These are phyloP conservation scores for Solanum chacoense DNA, from an alignment of 305 asterid genomes.

Conservation along the genomic window DNA sequence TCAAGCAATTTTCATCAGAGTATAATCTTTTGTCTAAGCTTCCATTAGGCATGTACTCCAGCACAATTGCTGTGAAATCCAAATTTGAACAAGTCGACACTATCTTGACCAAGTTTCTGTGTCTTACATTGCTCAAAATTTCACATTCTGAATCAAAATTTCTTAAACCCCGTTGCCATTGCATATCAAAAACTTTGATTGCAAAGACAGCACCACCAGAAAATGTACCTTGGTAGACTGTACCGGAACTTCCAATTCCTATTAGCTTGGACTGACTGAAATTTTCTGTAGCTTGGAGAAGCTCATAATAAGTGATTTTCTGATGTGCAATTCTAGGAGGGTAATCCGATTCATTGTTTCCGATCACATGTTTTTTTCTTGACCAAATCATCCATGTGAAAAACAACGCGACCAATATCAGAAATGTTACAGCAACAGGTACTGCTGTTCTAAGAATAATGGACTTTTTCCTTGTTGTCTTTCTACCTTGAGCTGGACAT, in stretches of 20 bases:
- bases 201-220: constrained; percentile 16
- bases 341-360: background rate
- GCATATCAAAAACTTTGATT: constrained; percentile 22
- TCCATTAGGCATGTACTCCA: constrained; percentile 33
- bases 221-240: constrained; percentile 20
- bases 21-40: constrained; percentile 24
- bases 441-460: constrained; percentile 17
- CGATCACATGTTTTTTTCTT: background rate
- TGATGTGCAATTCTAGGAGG: constrained; percentile 3
- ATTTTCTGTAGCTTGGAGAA: constrained; percentile 18
- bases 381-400: constrained; percentile 9
- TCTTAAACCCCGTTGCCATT: constrained; percentile 8
- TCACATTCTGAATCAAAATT: constrained; percentile 27
- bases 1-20: constrained; percentile 6
- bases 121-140: constrained; percentile 23
- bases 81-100: constrained; percentile 26
- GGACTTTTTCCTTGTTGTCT: background rate
- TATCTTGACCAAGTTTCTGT: constrained; percentile 25
- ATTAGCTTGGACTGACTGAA: constrained; percentile 14
- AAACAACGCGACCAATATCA: constrained; percentile 2
- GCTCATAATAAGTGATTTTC: constrained; percentile 15
- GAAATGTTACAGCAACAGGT: constrained; percentile 8
- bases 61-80: constrained; percentile 24
- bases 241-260: constrained; percentile 28
- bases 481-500: constrained; percentile 12